These are phyloP conservation scores for Mycena capillaripes DNA, from an alignment of 768 basidiomycete genomes.

Conservation along the genomic window DNA sequence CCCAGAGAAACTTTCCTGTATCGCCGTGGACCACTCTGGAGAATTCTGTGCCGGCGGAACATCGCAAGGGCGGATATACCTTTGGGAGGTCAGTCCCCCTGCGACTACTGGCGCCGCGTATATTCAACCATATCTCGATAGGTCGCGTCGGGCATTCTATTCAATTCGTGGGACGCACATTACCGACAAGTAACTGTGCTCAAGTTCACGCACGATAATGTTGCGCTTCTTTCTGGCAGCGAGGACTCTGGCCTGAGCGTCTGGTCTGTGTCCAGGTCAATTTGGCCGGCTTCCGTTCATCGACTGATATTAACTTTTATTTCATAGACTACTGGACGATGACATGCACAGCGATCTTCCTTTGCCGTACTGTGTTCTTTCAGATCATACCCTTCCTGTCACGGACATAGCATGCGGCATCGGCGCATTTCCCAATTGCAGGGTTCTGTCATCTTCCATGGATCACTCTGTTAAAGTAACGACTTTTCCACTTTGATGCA, in stretches of 20 bases:
- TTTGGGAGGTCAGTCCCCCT: constrained; percentile 95
- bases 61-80: constrained; percentile 87
- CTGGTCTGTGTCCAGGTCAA: constrained; percentile 91
- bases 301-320: constrained; percentile 28
- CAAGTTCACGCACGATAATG: constrained; percentile 87
- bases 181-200: constrained; percentile 91
- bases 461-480: constrained; percentile 94
- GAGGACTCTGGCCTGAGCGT: constrained; percentile 92
- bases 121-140: constrained; percentile 46
- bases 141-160: constrained; percentile 94
- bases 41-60: constrained; percentile 91
- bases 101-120: background rate
- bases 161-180: constrained; percentile 94
- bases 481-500: constrained; percentile 2
- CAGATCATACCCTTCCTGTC: constrained; percentile 94
- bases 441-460: constrained; percentile 83
- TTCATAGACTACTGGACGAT: constrained; percentile 79
- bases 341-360: constrained; percentile 81
- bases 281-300: constrained; percentile 43
- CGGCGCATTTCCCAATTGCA: constrained; percentile 82
- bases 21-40: constrained; percentile 81
- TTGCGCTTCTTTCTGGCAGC: constrained; percentile 85
- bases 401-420: constrained; percentile 86
- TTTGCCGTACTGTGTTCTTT: constrained; percentile 82
- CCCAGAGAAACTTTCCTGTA: constrained; percentile 89